Conservation (phyloP, 495 filamentous ascomycete species). For the Hypoxylon perforatum region DNA sequence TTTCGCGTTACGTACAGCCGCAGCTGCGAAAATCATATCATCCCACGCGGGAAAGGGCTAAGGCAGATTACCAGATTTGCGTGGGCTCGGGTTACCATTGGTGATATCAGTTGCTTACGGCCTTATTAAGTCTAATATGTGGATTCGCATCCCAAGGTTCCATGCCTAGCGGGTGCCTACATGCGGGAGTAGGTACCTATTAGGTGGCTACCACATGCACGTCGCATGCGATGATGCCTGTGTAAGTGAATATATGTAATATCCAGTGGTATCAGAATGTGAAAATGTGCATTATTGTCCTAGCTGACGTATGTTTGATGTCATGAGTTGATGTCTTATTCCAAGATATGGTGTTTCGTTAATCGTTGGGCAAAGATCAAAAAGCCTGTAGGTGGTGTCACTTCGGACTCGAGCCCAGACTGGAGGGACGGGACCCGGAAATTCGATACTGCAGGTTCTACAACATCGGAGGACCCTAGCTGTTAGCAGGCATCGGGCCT, state of each 20-base stretch:
- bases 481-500: conserved; percentile 11
- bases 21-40: conserved; percentile 24
- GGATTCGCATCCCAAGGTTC: conserved; percentile 12
- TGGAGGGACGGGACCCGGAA: conserved; percentile 16
- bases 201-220: background rate
- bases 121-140: conserved; percentile 28
- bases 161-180: conserved; percentile 14
- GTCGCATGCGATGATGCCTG: background rate
- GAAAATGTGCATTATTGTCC: no score
- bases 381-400: conserved; percentile 6
- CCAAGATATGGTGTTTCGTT: no score
- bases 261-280: background rate
- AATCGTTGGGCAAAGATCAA: background rate
- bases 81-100: background rate
- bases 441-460: conserved; percentile 19
- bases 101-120: conserved; percentile 5
- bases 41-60: conserved; percentile 34
- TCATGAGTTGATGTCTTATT: background rate
- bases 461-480: conserved; percentile 23
- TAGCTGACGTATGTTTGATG: no score
- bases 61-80: background rate
- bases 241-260: background rate
- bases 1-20: conserved; percentile 30
- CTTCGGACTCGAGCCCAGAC: conserved; percentile 1
- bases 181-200: conserved; percentile 15